Base-by-base conservation (phyloP, 2,329 filamentous ascomycete species). In the Shiraia sp. region DNA sequence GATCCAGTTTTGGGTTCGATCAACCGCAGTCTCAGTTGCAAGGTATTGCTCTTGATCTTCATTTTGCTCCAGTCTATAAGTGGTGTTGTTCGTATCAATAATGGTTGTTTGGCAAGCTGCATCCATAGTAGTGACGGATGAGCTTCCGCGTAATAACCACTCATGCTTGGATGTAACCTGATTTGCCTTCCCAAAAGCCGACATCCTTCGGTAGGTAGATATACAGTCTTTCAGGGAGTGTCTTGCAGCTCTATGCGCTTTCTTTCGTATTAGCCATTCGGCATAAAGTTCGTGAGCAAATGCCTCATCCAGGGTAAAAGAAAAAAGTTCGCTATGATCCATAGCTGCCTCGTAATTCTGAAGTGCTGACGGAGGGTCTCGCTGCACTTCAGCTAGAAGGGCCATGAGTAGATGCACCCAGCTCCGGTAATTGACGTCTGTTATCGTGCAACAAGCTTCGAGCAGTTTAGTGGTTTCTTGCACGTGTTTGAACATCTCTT, bases 251-350 rank as follows among this genome's bases (percentile, higher is more conserved):
- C 88, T 74, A 27, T 81, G 77, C 3, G 86, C 83, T 10, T 79
- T 79, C 47, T 79, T 76, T 10, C 87, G 76, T 38, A 88, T 74
- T 47, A 90, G 81, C 60, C 83, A 85, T 8, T 85, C 85, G 2
- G 83, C 86, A 72, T 90, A 86, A 22, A 90, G 73, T 60, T 88
- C 87, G 58, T 87, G 86, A 12, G 82, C 81, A 2, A 90, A 74
- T 0, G 85, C 87, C 63, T 90, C 86, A 46, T 91, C 87, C 35
- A 90, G 79, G 2, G 79, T 59, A 48, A 87, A 86, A 30, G 77
- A 76, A 53, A 88, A 78, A 40, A 86, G 76, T 14, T 86, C 77
- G 10, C 85, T 81, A 57, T 90, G 87, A 55, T 91, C 86, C 42
- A 90, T 70, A 6, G 84, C 82, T 47, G 81, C 76, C 61, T 92